A percentile compares a stretch with the other conserved stretches of the same genome.
phyloP scores from a whole-genome alignment of 148 eudicot genomes.

The Rhododendron molle region DNA sequence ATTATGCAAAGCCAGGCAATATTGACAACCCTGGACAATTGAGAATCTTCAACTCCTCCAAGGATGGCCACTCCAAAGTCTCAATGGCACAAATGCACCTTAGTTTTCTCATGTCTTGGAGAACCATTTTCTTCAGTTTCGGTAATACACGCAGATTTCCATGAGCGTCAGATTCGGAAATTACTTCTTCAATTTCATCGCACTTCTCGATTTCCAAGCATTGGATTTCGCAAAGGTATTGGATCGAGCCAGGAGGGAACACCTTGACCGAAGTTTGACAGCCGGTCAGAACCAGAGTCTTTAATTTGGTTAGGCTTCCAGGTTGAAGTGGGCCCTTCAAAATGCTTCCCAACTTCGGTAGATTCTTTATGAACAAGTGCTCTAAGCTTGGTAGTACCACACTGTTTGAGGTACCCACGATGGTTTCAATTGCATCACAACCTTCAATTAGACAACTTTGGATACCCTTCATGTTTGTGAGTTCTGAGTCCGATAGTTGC shows the following conservation, averaged over 20 bases:
- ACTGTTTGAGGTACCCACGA: not conserved
- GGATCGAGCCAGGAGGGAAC: not conserved
- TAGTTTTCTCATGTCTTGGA: not conserved
- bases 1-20: not conserved
- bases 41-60: not conserved
- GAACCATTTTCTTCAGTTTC: not conserved
- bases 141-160: not conserved
- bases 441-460: conserved; percentile 11
- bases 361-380: conserved; percentile 3
- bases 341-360: conserved; percentile 7
- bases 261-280: not conserved
- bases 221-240: not conserved
- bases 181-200: not conserved
- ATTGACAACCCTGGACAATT: not conserved
- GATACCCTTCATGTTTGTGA: not conserved
- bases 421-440: conserved; percentile 1
- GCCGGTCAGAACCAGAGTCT: not conserved
- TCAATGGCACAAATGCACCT: not conserved
- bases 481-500: not conserved
- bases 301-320: conserved; percentile 10
- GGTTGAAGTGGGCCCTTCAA: conserved; percentile 1
- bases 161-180: not conserved
- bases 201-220: conserved; percentile 2
- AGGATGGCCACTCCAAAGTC: conserved; percentile 1
- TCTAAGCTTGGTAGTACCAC: not conserved